These are phyloP conservation scores for Tricholoma sp. DNA, from an alignment of 768 basidiomycete genomes.

Conservation along the genomic window DNA sequence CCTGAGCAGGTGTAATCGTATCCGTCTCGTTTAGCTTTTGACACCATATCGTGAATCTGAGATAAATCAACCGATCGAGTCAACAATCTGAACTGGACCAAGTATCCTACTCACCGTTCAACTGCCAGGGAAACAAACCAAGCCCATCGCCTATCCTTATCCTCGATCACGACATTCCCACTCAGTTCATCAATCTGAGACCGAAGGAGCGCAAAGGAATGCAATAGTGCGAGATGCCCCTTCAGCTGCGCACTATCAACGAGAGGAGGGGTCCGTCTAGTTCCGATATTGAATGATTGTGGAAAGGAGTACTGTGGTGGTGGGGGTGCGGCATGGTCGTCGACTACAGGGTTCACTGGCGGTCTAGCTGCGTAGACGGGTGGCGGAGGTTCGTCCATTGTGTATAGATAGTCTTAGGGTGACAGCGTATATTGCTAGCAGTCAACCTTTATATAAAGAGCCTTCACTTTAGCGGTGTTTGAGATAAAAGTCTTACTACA, in stretches of 20 bases:
- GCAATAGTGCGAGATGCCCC: slow-evolving; percentile 10
- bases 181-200: slow-evolving; percentile 5
- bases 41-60: slow-evolving; percentile 1
- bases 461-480: too few relatives aligned
- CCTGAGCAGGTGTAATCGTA: not conserved
- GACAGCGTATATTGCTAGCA: too few relatives aligned
- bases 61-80: not conserved
- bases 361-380: not conserved
- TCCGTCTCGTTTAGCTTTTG: not conserved
- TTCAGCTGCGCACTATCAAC: slow-evolving; percentile 8
- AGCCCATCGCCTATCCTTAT: slow-evolving; percentile 9
- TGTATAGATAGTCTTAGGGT: not conserved
- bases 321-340: not conserved
- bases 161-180: not conserved
- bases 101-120: slow-evolving; percentile 5
- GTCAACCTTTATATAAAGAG: too few relatives aligned
- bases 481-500: too few relatives aligned
- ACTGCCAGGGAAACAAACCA: slow-evolving; percentile 13
- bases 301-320: slow-evolving; percentile 8
- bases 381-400: not conserved
- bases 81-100: too few relatives aligned
- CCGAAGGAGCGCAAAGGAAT: slow-evolving; percentile 7
- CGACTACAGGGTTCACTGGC: not conserved
- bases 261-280: not conserved
- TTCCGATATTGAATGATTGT: slow-evolving; percentile 2